Percentiles rank a stretch among this genome's conserved stretches.
These are phyloP conservation scores for Sorghum bicolor DNA, from an alignment of 176 grass and related monocot genomes.

Conservation along the genomic window DNA sequence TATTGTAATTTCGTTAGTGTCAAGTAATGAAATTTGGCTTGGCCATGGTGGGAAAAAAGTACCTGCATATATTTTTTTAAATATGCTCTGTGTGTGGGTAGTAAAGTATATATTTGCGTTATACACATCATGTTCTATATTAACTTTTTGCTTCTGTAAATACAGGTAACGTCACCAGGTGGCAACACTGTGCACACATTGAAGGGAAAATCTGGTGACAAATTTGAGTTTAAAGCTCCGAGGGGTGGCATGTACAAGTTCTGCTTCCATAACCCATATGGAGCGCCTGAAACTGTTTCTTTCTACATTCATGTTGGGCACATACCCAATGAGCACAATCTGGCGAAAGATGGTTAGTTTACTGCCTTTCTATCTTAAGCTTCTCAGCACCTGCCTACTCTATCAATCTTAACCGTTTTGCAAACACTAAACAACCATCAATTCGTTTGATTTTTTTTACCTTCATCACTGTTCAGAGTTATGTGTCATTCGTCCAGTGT, in stretches of 20 bases:
- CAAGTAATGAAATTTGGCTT: too few species aligned
- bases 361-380: conserved; percentile 12
- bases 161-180: conserved; percentile 75
- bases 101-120: not conserved
- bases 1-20: too few species aligned
- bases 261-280: conserved; percentile 93
- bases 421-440: not conserved
- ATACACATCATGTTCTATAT: not conserved
- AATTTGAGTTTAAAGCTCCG: conserved; percentile 94
- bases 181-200: conserved; percentile 72
- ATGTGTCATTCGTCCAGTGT: not conserved
- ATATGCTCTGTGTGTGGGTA: not conserved
- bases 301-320: conserved; percentile 99
- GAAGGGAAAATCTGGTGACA: conserved; percentile 92
- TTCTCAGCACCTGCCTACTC: not conserved
- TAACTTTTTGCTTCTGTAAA: not conserved
- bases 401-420: not conserved
- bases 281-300: conserved; percentile 91
- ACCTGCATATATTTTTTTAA: not conserved
- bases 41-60: not conserved
- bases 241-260: conserved; percentile 97
- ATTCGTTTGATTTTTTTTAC: not conserved
- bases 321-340: conserved; percentile 94
- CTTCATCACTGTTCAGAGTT: not conserved
- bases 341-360: conserved; percentile 91